Evolutionary conservation across 148 eudicot species (phyloP), one percentile per base, ranked within the genome.

Genomic region (Talinum fruticosum): DNA sequence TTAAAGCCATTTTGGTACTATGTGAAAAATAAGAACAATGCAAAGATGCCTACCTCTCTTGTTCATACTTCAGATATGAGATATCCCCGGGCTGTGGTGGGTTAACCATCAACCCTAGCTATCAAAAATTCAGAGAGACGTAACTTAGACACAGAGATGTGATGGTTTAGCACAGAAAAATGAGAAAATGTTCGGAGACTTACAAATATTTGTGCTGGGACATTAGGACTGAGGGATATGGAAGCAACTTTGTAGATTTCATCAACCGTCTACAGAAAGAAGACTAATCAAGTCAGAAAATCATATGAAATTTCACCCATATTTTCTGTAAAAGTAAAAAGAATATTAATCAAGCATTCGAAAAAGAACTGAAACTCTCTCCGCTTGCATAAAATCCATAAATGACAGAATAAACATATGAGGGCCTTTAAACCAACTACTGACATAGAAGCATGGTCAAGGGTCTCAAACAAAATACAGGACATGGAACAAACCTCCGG

Each of bases 241-340:
- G 99, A 96, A 70, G 98, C 90, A 66, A 96, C 89, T 83, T 96
- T 96, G 74, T 96, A 96, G 68, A 96, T 96, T 83, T 96, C 99
- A 79, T 96, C 99, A 72, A 96, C 99, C 10, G 95, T 76, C 99
- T 96, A 93, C 88, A 85, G 66, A 33, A 72, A 67, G 36, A 76
- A 83, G 38, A 69, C 24, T 21, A 59, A 16, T 53, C 8, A 73
- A 72, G 64, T 54, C 62, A 66, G 37, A 74, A 54, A 24, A 33
- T 62, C n/a, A 47, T 47, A 75, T 78, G 38, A 61, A 72, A 8
- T 24, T 36, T 36, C 28, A 61, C 65, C 47, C 66, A 65, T 16
- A 79, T 23, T 28, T n/a, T 34, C 49, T 53, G 51, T 35, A 23
- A n/a, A 15, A n/a, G 36, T 45, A 10, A 14, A 14, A 41, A 41